A percentile compares a stretch with the other conserved stretches of the same genome.
phyloP scores from a whole-genome alignment of 257 asterid species.

The Thymus mandschuricus region DNA sequence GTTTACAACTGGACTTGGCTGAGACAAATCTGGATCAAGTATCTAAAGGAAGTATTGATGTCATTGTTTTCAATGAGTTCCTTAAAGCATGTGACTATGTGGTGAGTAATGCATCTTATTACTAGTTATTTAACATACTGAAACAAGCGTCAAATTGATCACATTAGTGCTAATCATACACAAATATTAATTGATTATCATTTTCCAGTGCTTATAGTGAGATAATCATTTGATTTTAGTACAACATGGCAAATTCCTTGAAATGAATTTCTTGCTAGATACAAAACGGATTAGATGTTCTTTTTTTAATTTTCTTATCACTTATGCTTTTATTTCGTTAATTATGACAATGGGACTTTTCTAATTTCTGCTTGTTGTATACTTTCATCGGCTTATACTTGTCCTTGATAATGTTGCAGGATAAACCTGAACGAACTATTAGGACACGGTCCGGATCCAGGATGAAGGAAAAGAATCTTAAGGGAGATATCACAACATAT shows the following conservation, averaged over 20 bases:
- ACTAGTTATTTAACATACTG: no score
- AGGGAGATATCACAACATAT: constrained; percentile 75
- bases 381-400: not conserved
- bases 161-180: constrained; percentile 12
- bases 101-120: constrained; percentile 52
- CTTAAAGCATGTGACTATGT: constrained; percentile 79
- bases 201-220: constrained; percentile 5
- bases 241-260: no score
- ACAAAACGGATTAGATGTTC: constrained; percentile 5
- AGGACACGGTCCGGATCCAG: constrained; percentile 44
- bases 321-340: constrained; percentile 1
- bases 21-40: constrained; percentile 63
- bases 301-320: not conserved
- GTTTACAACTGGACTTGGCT: constrained; percentile 73
- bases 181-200: not conserved
- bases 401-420: constrained; percentile 60
- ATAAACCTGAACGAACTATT: constrained; percentile 77
- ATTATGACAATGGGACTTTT: not conserved
- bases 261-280: not conserved
- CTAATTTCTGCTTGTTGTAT: not conserved
- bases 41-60: constrained; percentile 36
- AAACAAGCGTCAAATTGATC: constrained; percentile 2
- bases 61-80: constrained; percentile 66
- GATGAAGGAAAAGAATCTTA: constrained; percentile 58
- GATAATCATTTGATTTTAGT: constrained; percentile 8